Percentiles rank a stretch among this genome's conserved stretches.
phyloP scores from a whole-genome alignment of 2,329 filamentous ascomycete genomes.

The Colletotrichum tropicale region DNA sequence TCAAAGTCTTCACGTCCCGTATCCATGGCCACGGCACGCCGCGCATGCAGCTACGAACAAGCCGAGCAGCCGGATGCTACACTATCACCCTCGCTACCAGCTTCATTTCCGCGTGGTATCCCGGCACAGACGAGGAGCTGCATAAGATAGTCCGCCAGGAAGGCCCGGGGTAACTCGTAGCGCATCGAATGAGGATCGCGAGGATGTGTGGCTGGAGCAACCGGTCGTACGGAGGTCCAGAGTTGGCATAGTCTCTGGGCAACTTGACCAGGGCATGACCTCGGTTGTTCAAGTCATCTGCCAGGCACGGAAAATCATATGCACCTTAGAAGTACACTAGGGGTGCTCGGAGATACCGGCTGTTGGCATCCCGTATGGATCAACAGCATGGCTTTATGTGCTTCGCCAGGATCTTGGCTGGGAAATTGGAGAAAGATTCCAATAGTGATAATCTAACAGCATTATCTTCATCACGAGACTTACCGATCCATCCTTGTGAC shows the following conservation, averaged over 20 bases:
- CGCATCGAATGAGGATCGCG: not conserved
- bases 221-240: not conserved
- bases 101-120: not conserved
- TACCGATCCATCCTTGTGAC: rapidly evolving
- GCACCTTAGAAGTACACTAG: not conserved
- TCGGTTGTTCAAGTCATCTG: not conserved
- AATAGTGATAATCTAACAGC: rapidly evolving
- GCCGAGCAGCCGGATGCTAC: not conserved
- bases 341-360: not conserved
- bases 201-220: not conserved
- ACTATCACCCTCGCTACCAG: not conserved
- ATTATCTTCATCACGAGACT: not conserved
- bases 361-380: not conserved
- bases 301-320: not conserved
- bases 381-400: rapidly evolving
- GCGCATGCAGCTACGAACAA: not conserved
- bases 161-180: not conserved
- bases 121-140: not conserved
- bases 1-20: not conserved
- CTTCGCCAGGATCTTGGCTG: not conserved
- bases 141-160: not conserved
- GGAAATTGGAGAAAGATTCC: rapidly evolving
- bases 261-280: not conserved
- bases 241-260: not conserved
- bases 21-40: not conserved